Conservation (phyloP, 441 rosid species). For the Brassica hybrid region DNA sequence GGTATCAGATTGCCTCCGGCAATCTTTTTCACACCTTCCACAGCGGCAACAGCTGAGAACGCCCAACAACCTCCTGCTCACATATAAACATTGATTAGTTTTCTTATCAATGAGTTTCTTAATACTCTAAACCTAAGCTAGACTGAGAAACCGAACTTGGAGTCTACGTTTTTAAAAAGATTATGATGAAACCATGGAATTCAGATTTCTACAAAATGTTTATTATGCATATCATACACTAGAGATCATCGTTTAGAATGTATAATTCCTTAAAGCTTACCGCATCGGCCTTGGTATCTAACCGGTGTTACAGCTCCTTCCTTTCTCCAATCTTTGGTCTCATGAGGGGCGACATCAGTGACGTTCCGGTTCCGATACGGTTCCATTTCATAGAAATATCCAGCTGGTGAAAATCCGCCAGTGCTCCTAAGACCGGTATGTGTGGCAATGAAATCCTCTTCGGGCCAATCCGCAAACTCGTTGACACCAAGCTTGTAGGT, state of each 20-base stretch:
- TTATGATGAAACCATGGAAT: background rate
- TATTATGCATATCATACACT: background rate
- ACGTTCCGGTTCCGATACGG: background rate
- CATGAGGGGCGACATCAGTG: background rate
- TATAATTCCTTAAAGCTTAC: too few relatives aligned
- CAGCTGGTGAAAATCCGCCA: background rate
- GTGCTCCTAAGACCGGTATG: background rate
- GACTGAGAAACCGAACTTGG: background rate
- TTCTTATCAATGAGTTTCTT: background rate
- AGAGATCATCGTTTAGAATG: background rate
- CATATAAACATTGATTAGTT: background rate
- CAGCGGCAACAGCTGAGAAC: conserved; percentile 30
- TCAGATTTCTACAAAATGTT: background rate
- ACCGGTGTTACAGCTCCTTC: conserved; percentile 18
- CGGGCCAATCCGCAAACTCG: conserved; percentile 6
- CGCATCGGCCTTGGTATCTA: conserved; percentile 7
- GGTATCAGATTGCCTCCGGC: background rate
- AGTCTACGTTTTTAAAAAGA: background rate
- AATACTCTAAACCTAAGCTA: background rate
- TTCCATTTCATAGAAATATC: background rate
- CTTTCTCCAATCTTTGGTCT: conserved; percentile 11
- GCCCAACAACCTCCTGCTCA: conserved; percentile 34
- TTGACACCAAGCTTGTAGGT: conserved; percentile 9
- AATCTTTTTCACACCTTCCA: conserved; percentile 15
- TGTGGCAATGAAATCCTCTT: background rate